Conservation (phyloP, 2,329 filamentous ascomycete species). For the Penicillium janthinellum region DNA sequence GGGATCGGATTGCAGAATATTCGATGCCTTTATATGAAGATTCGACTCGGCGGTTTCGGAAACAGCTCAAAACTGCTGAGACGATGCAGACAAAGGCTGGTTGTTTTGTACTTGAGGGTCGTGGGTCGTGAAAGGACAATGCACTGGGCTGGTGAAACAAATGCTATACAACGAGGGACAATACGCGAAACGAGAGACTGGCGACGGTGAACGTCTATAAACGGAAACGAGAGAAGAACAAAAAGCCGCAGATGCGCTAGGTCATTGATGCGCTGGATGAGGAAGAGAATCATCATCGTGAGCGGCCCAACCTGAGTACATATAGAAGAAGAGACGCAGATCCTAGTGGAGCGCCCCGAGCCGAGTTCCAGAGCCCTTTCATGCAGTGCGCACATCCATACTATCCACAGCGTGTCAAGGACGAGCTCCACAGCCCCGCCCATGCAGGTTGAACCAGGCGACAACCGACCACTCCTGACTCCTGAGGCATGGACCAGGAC, state of each 20-base stretch:
- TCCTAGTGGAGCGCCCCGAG: constrained; percentile 3
- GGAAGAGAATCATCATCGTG: constrained; percentile 1
- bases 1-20: not conserved
- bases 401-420: constrained; percentile 25
- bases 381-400: constrained; percentile 31
- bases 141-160: constrained; percentile 16
- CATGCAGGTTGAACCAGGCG: constrained; percentile 27
- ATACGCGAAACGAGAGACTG: constrained; percentile 29
- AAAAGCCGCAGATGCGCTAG: constrained; percentile 27
- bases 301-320: constrained; percentile 18
- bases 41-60: not conserved
- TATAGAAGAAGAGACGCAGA: constrained; percentile 18
- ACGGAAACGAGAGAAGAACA: constrained; percentile 17
- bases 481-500: constrained; percentile 26
- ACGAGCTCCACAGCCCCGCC: constrained; percentile 26
- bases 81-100: not conserved
- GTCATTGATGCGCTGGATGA: constrained; percentile 29
- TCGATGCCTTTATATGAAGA: constrained; percentile 9
- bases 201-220: constrained; percentile 13
- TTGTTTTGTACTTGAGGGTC: constrained; percentile 9
- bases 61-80: not conserved
- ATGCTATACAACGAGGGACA: constrained; percentile 26
- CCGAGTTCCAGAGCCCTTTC: constrained; percentile 16
- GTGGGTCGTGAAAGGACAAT: constrained; percentile 14
- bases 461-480: constrained; percentile 22